Percentiles rank a stretch among this genome's conserved stretches.
These are phyloP conservation scores for Vitis hybrid DNA, from an alignment of 177 flowering plant species.

Conservation along the genomic window DNA sequence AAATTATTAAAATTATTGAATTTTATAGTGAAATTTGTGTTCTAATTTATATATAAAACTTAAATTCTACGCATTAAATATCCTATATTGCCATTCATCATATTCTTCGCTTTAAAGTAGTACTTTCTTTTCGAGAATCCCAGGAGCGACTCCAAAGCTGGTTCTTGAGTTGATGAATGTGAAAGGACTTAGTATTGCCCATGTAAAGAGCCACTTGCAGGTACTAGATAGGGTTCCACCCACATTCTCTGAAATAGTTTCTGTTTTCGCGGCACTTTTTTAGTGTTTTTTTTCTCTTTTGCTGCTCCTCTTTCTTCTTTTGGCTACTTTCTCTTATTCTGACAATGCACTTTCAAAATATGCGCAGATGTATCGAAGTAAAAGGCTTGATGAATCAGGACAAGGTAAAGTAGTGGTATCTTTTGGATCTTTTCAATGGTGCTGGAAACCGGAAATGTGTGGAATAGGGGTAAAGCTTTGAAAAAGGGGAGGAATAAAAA, in stretches of 20 bases:
- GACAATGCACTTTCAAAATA: not conserved
- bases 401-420: constrained; percentile 17
- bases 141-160: constrained; percentile 42
- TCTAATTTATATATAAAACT: too few relatives aligned
- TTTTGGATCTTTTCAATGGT: not conserved
- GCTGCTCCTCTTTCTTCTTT: not conserved
- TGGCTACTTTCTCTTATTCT: not conserved
- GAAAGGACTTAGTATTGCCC: constrained; percentile 37
- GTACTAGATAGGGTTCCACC: constrained; percentile 5
- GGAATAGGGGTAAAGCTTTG: not conserved
- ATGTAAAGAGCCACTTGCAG: constrained; percentile 45
- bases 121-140: not conserved
- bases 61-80: too few relatives aligned
- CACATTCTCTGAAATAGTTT: constrained; percentile 4
- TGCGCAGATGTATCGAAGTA: constrained; percentile 31
- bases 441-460: not conserved
- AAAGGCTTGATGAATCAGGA: constrained; percentile 24
- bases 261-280: not conserved
- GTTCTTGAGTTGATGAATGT: constrained; percentile 41
- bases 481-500: not conserved
- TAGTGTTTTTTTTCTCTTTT: not conserved
- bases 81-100: too few relatives aligned
- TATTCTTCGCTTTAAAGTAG: too few relatives aligned
- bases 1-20: too few relatives aligned
- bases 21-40: too few relatives aligned